Conservation (phyloP, 2,329 filamentous ascomycete genomes). For the Colletotrichum sidae region DNA sequence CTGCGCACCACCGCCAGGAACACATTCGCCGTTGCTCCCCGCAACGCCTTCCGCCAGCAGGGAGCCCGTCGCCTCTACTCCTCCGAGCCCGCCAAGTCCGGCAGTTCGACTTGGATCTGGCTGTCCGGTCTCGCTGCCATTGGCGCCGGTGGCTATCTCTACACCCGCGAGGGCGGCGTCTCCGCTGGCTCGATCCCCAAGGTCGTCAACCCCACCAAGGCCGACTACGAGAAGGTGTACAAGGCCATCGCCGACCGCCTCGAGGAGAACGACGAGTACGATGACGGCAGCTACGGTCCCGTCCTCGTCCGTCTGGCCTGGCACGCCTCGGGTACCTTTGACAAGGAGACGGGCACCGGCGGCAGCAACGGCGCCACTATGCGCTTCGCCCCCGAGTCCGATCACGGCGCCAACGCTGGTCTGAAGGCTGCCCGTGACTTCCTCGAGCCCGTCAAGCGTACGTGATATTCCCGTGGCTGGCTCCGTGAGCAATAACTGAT, state of each 20-base stretch:
- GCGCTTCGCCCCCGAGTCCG: constrained; percentile 89
- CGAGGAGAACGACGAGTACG: constrained; percentile 93
- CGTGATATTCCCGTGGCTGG: constrained; percentile 42
- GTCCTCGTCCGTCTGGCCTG: constrained; percentile 91
- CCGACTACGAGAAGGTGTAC: constrained; percentile 97
- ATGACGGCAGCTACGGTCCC: constrained; percentile 95
- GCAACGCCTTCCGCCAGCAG: constrained; percentile 78
- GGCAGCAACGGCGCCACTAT: constrained; percentile 97
- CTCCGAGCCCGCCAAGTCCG: constrained; percentile 69
- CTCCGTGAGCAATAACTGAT: constrained; percentile 18
- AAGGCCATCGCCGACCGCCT: constrained; percentile 83
- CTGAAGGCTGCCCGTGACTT: constrained; percentile 89
- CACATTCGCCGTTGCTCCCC: constrained; percentile 69
- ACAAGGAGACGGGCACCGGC: constrained; percentile 87
- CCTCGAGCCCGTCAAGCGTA: constrained; percentile 89
- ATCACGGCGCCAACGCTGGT: constrained; percentile 94
- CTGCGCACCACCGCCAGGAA: constrained; percentile 70
- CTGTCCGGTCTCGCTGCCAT: constrained; percentile 68
- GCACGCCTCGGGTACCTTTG: constrained; percentile 94
- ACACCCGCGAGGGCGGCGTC: constrained; percentile 68
- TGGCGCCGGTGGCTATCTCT: constrained; percentile 74
- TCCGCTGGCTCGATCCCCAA: constrained; percentile 58
- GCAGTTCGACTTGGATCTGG: constrained; percentile 64
- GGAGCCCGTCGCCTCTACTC: constrained; percentile 81
- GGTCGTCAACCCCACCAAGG: constrained; percentile 76